Percentiles rank a stretch among this genome's conserved stretches.
Conservation (phyloP, 2,329 filamentous ascomycete species). For the Paecilomyces niveus region DNA sequence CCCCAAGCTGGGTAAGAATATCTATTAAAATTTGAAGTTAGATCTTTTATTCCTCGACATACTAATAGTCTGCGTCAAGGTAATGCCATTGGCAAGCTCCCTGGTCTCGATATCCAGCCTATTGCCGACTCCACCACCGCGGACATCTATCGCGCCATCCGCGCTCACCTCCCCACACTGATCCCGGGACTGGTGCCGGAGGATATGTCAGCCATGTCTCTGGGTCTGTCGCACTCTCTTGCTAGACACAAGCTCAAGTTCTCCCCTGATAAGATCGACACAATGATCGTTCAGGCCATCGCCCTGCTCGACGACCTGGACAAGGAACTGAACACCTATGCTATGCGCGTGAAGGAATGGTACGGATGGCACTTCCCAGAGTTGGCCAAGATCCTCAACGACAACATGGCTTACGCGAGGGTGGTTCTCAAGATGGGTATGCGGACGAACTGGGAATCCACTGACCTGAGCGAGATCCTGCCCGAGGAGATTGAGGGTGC, state of each 20-base stretch:
- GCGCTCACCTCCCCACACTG: constrained; percentile 79
- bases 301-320: constrained; percentile 90
- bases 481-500: constrained; percentile 91
- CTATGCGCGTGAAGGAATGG: constrained; percentile 99
- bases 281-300: constrained; percentile 98
- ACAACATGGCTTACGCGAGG: constrained; percentile 89
- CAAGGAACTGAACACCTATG: constrained; percentile 98
- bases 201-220: constrained; percentile 86
- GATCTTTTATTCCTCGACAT: constrained; percentile 6
- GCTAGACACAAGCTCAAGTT: constrained; percentile 98
- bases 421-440: constrained; percentile 86
- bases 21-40: background rate
- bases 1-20: constrained; percentile 63
- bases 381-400: constrained; percentile 92
- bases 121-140: constrained; percentile 74
- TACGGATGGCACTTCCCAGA: constrained; percentile 99
- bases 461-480: constrained; percentile 80
- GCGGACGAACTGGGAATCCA: constrained; percentile 67
- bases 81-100: constrained; percentile 85
- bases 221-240: constrained; percentile 94
- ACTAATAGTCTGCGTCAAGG: constrained; percentile 34
- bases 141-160: constrained; percentile 91
- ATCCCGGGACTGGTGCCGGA: constrained; percentile 80
- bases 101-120: constrained; percentile 75
- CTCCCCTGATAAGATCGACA: constrained; percentile 96